Percentiles rank a stretch among this genome's conserved stretches.
Evolutionary conservation across 352 stramenopile genomes (phyloP).

Genomic region (Pythium biforme): DNA sequence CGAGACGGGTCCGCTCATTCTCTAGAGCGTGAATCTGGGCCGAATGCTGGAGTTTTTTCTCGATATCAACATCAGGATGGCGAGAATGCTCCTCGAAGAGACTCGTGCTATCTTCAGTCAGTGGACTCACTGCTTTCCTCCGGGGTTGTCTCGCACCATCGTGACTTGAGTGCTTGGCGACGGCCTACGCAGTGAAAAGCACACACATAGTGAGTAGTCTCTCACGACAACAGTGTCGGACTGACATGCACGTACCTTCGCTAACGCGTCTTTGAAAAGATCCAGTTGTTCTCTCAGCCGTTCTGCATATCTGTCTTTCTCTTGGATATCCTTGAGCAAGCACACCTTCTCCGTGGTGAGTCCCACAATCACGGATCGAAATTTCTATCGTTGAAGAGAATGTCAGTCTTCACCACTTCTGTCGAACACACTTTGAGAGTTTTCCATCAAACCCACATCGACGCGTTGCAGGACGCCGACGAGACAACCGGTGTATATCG

Average conservation of each 20-base stretch:
- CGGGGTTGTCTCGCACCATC: background rate
- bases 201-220: background rate
- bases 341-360: constrained; percentile 38
- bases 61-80: background rate
- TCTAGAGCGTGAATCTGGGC: constrained; percentile 15
- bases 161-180: background rate
- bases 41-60: constrained; percentile 10
- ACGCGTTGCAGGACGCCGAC: constrained; percentile 44
- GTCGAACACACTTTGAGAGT: background rate
- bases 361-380: constrained; percentile 41
- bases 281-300: constrained; percentile 47
- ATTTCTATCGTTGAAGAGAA: constrained; percentile 22
- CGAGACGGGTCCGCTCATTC: constrained; percentile 17
- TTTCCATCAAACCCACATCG: constrained; percentile 43
- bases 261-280: constrained; percentile 64
- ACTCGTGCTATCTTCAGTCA: background rate
- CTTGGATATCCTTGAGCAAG: constrained; percentile 28
- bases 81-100: background rate
- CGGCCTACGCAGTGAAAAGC: background rate
- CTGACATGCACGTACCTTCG: constrained; percentile 24
- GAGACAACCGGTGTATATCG: constrained; percentile 48
- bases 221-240: background rate
- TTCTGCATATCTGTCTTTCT: constrained; percentile 34
- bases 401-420: background rate
- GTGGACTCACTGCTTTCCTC: background rate